A percentile compares a stretch with the other conserved stretches of the same genome.
Evolutionary conservation across 2,329 filamentous ascomycete genomes (phyloP).

Genomic region (Chrysoporthe austroafricana): DNA sequence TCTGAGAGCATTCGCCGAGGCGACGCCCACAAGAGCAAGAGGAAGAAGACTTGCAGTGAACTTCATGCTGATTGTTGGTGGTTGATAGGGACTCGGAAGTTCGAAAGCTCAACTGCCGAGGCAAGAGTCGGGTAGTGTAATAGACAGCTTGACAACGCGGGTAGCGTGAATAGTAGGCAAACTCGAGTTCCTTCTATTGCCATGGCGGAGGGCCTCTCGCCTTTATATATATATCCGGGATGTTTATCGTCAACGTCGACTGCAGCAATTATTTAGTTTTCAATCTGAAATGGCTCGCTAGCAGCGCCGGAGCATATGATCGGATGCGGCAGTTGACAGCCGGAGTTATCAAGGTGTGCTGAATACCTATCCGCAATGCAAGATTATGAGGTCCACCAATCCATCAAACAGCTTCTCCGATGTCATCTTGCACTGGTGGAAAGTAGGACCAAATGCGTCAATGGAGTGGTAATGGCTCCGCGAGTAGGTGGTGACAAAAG

Average conservation of each 20-base stretch:
- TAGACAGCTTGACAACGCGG: neutral
- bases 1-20: neutral
- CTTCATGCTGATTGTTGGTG: neutral
- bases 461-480: neutral
- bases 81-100: neutral
- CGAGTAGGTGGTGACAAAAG: neutral
- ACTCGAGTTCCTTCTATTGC: neutral
- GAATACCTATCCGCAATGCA: neutral
- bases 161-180: neutral
- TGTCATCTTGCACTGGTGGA: neutral
- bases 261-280: neutral
- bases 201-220: neutral
- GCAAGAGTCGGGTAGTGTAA: neutral
- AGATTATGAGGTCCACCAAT: constrained; percentile 15
- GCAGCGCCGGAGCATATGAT: neutral
- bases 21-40: constrained; percentile 1
- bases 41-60: neutral
- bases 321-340: neutral
- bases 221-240: neutral
- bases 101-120: neutral
- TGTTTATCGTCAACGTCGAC: no score
- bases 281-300: neutral
- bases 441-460: neutral
- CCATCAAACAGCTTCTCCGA: neutral
- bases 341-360: neutral